Evolutionary conservation across 2,329 filamentous ascomycete species (phyloP).

Genomic region (Aureobasidium sp.): DNA sequence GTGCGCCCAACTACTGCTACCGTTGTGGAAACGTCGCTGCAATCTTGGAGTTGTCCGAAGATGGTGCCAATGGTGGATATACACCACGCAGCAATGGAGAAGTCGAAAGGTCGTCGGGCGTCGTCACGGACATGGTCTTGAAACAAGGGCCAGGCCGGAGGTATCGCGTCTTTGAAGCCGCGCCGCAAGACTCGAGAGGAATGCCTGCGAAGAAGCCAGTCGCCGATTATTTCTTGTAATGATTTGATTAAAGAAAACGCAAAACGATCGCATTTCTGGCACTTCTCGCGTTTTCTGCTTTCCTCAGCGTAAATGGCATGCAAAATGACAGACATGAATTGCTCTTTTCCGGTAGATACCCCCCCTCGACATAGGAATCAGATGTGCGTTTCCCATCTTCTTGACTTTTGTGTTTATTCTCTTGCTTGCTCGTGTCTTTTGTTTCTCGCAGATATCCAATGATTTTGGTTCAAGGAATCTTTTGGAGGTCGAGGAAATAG

Average conservation of each 20-base stretch:
- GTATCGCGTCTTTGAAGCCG: conserved; percentile 93
- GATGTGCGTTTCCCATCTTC: neutral
- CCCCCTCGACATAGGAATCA: neutral
- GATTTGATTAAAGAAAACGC: too few relatives aligned
- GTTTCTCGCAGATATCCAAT: too few relatives aligned
- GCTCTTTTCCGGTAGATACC: neutral
- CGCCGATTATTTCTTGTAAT: conserved; percentile 79
- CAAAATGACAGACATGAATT: neutral
- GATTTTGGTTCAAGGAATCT: too few relatives aligned
- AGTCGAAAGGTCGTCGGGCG: conserved; percentile 33
- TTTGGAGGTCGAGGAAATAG: too few relatives aligned
- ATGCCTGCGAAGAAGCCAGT: conserved; percentile 99
- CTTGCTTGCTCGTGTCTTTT: too few relatives aligned
- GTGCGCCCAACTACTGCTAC: conserved; percentile 70
- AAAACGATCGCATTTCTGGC: neutral
- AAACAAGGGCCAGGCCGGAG: conserved; percentile 70
- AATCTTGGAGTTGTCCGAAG: conserved; percentile 85
- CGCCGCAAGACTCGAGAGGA: conserved; percentile 87
- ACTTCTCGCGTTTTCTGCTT: neutral
- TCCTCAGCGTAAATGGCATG: neutral
- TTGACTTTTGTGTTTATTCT: too few relatives aligned
- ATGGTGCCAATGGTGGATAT: conserved; percentile 51
- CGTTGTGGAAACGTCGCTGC: conserved; percentile 62
- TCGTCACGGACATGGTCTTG: conserved; percentile 30
- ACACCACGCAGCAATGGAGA: conserved; percentile 60